A percentile compares a stretch with the other conserved stretches of the same genome.
Conservation (phyloP, 2,329 filamentous ascomycete species). For the Domatiomyces globalis region DNA sequence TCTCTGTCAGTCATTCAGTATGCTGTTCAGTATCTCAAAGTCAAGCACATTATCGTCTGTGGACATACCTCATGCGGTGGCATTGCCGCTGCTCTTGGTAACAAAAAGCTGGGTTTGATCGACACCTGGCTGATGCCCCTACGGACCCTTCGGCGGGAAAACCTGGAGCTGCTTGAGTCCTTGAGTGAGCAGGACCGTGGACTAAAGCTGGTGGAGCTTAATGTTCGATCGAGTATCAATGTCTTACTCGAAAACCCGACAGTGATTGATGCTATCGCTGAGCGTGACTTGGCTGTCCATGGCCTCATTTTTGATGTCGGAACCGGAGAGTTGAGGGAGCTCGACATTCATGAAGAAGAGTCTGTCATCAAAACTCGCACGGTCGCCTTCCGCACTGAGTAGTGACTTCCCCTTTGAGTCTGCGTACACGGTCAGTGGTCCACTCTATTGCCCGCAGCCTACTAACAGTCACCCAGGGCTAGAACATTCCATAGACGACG, state of each 20-base stretch:
- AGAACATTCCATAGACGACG: neutral
- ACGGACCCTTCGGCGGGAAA: conserved; percentile 39
- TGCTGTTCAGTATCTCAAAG: conserved; percentile 56
- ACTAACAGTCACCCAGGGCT: neutral
- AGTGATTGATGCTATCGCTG: conserved; percentile 55
- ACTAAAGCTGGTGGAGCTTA: conserved; percentile 57
- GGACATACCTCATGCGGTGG: conserved; percentile 49
- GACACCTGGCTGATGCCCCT: conserved; percentile 49
- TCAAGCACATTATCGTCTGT: conserved; percentile 48
- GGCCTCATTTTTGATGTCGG: conserved; percentile 61
- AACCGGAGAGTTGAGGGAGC: conserved; percentile 39
- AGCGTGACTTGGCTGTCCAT: conserved; percentile 59
- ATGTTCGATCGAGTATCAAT: conserved; percentile 55
- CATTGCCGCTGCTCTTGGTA: conserved; percentile 40
- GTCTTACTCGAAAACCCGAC: conserved; percentile 54
- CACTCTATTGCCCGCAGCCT: neutral
- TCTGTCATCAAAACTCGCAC: conserved; percentile 26
- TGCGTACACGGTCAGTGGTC: neutral
- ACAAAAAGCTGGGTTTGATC: conserved; percentile 43
- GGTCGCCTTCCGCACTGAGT: conserved; percentile 25
- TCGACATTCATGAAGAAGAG: conserved; percentile 34
- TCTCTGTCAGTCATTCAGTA: conserved; percentile 65
- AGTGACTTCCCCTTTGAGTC: neutral
- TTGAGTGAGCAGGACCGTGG: conserved; percentile 37
- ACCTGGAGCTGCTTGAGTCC: conserved; percentile 36